phyloP scores from a whole-genome alignment of 257 asterid genomes.

The Solanum sejunctum region DNA sequence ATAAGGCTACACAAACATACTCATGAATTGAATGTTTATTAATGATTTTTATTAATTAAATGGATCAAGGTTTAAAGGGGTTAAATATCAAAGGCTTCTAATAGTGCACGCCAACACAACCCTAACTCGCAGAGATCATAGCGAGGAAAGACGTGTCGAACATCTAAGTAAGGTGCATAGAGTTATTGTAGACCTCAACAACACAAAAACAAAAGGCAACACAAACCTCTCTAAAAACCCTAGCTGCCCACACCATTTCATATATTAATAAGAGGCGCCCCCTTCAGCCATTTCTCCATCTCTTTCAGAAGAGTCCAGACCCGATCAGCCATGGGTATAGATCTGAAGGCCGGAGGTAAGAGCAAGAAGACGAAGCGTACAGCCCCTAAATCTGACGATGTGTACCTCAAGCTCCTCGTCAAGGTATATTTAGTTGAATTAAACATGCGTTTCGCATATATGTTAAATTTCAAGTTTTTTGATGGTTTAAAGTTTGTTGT shows the following conservation, averaged over 20 bases:
- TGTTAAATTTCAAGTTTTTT: background rate
- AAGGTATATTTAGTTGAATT: conserved; percentile 23
- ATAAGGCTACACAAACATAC: too few relatives aligned
- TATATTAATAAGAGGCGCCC: background rate
- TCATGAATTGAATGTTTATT: background rate
- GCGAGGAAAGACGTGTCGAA: background rate
- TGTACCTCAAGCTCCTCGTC: conserved; percentile 65
- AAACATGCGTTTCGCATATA: background rate
- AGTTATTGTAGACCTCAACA: background rate
- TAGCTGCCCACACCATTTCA: background rate
- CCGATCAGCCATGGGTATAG: conserved; percentile 41
- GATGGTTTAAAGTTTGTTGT: background rate
- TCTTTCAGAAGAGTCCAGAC: background rate
- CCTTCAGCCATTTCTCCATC: background rate
- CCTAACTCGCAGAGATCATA: background rate
- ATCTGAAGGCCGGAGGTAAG: conserved; percentile 92
- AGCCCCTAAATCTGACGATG: conserved; percentile 68
- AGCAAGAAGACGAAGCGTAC: conserved; percentile 84
- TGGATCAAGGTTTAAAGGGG: background rate
- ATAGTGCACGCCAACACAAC: background rate
- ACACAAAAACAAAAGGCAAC: background rate
- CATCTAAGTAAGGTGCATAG: background rate
- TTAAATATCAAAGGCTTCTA: background rate
- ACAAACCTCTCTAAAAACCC: conserved; percentile 2
- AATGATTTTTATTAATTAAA: background rate